Base-by-base conservation (phyloP, 352 stramenopile species). In the Pythium utonaiense region DNA sequence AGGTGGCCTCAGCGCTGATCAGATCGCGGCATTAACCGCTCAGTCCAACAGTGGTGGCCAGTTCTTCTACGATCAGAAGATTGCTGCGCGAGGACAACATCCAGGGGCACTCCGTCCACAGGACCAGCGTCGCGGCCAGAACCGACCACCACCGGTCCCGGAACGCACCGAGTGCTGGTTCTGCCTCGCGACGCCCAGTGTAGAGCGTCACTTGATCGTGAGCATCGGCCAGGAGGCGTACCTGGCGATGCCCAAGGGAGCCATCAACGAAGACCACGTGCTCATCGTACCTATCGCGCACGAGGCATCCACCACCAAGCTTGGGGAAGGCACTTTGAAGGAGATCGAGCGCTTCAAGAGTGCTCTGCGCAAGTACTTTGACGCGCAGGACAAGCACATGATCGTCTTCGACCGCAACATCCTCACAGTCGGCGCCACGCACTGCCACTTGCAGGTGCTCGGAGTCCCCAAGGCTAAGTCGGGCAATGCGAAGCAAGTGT, bases 151-250 rank as follows among this genome's bases (percentile, higher is more conserved):
- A 21, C 60, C 48, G 12, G 70, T 91, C 1, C 71, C 76, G 2
- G 70, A 89, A 12, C 84, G 84, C n/a, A 75, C 66, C 10, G 84
- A 93, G 67, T 93, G 84, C 74, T 93, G 84, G 84, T 93, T 93
- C 58, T 93, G 84, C 48, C 67, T 93, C 19, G 78, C 84, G 9
- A 93, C 84, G 14, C 84, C 84, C 5, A 86, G 73, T 21, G 65
- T 93, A 0, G 84, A 91, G 66, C 83, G 79, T 13, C 84, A 93
- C 54, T 71, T 93, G 61, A 90, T 93, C 53, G 82, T 91, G 33
- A 89, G 80, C 53, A 93, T 93, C 56, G 83, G 83, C 8, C 68
- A 87, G 54, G 78, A 91, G 53, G 80, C 80, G 16, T 93, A 93
- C 60, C 64, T 93, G 27, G 83, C 83, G 10, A 85, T 93, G 73